Percentiles rank a stretch among this genome's conserved stretches.
phyloP scores from a whole-genome alignment of 2,329 filamentous ascomycete species.

The Metarhizium humberi region DNA sequence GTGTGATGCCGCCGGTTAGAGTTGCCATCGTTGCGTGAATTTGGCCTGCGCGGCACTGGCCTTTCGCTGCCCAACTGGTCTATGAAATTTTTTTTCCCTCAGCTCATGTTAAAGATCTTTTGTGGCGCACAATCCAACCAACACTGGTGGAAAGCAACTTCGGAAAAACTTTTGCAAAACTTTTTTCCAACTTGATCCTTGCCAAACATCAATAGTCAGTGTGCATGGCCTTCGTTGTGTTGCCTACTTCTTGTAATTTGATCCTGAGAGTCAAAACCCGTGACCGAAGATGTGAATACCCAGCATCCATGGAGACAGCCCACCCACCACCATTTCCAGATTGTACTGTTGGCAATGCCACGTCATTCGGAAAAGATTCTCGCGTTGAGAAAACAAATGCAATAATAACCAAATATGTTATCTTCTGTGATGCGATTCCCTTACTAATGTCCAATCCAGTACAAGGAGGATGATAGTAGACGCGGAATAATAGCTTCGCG shows the following conservation, averaged over 20 bases:
- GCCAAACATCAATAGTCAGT: not conserved
- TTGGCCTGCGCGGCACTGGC: not conserved
- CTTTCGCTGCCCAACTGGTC: slow-evolving; percentile 2
- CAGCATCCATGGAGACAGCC: not conserved
- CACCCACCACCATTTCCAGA: slow-evolving; percentile 1
- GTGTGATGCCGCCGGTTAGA: not conserved
- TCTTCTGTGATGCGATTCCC: not conserved
- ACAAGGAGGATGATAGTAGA: not conserved
- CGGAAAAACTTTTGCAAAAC: not conserved
- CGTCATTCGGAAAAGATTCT: not conserved
- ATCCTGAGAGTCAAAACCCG: not conserved
- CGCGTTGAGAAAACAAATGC: not conserved
- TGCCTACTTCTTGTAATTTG: not conserved
- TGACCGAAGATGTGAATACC: not conserved
- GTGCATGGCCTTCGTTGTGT: not conserved
- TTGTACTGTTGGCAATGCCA: slow-evolving; percentile 1
- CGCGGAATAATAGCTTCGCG: not conserved
- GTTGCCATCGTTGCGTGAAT: not conserved
- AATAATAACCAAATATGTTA: not conserved
- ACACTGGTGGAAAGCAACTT: not conserved
- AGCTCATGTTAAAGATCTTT: not conserved
- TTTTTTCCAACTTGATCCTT: not conserved
- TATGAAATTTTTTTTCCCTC: not conserved
- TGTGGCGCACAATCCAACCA: not conserved
- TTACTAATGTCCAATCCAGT: not conserved